Evolutionary conservation across 768 basidiomycete species (phyloP).

Genomic region (Phaeolepiota aurea): DNA sequence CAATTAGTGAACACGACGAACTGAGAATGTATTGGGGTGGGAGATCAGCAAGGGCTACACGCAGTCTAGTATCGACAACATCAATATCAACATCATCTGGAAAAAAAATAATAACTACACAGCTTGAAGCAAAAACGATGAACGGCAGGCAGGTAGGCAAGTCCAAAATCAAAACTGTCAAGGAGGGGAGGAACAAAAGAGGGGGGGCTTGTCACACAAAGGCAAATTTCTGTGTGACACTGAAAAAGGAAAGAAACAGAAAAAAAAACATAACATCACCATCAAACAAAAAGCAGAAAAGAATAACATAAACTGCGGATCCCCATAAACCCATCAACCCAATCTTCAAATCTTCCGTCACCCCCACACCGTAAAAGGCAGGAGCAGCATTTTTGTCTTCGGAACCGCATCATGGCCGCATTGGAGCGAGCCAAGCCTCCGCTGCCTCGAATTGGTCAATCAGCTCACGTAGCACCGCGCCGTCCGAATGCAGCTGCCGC

Average conservation of each 20-base stretch:
- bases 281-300: neutral
- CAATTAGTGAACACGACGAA: too few species aligned
- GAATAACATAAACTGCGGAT: neutral
- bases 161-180: too few species aligned
- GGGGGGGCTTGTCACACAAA: too few species aligned
- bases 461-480: conserved; percentile 74
- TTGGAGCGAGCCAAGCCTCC: conserved; percentile 88
- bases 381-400: neutral
- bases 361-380: neutral
- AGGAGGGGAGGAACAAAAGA: too few species aligned
- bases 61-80: too few species aligned
- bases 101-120: too few species aligned
- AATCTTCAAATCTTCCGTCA: neutral
- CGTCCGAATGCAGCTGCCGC: conserved; percentile 79
- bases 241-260: conserved; percentile 1
- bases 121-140: too few species aligned
- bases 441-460: conserved; percentile 96
- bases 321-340: neutral
- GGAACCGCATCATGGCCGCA: conserved; percentile 56
- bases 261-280: conserved; percentile 1
- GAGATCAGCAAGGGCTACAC: too few species aligned
- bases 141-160: too few species aligned
- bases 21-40: too few species aligned
- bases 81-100: too few species aligned
- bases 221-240: conserved; percentile 6